phyloP scores from a whole-genome alignment of 2,329 filamentous ascomycete species.

The Cytospora schulzeri region DNA sequence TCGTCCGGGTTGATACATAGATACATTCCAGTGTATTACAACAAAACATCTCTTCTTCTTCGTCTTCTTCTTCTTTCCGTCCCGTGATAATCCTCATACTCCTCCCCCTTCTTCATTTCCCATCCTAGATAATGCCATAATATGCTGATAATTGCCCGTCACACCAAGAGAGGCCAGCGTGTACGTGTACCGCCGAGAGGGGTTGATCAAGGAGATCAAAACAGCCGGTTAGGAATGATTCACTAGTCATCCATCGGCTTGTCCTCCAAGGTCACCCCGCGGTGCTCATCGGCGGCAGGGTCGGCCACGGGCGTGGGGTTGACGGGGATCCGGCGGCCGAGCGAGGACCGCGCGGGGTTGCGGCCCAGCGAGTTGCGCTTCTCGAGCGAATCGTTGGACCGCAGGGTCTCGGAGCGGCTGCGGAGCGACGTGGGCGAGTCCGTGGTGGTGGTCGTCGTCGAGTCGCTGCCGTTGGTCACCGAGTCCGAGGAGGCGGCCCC shows the following conservation, averaged over 20 bases:
- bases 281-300: constrained; percentile 32
- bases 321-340: constrained; percentile 50
- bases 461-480: constrained; percentile 29
- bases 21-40: constrained; percentile 25
- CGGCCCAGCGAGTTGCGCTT: constrained; percentile 68
- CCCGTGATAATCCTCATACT: constrained; percentile 1
- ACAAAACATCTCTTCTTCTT: constrained; percentile 1
- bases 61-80: background rate
- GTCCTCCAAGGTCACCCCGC: constrained; percentile 70
- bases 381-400: constrained; percentile 44
- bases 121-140: background rate
- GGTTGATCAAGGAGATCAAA: background rate
- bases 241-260: constrained; percentile 75
- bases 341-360: constrained; percentile 54
- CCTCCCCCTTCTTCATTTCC: background rate
- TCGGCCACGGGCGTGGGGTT: constrained; percentile 38
- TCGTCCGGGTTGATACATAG: constrained; percentile 24
- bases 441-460: background rate
- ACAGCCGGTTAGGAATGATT: background rate
- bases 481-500: constrained; percentile 31
- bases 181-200: background rate
- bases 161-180: background rate
- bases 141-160: background rate
- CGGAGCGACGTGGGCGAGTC: constrained; percentile 28
- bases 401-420: constrained; percentile 26